Conservation (phyloP, 1,284 basidiomycete genomes). For the Microbotryum silenes-acaulis region DNA sequence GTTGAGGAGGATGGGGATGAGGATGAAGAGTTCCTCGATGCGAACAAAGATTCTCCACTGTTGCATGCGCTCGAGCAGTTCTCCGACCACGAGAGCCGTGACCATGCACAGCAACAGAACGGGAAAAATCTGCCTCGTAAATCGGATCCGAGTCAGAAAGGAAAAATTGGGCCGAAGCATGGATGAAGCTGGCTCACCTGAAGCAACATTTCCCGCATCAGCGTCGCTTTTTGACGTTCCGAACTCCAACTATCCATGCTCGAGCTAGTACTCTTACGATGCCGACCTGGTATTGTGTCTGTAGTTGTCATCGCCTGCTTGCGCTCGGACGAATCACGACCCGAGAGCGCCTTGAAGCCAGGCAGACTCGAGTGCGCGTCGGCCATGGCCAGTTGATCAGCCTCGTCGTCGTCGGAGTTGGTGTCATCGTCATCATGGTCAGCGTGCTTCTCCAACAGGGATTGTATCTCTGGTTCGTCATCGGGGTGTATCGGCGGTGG, state of each 20-base stretch:
- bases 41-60: conserved; percentile 81
- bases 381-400: neutral
- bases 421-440: neutral
- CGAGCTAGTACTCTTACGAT: conserved; percentile 3
- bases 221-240: too few species aligned
- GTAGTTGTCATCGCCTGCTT: neutral
- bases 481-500: too few species aligned
- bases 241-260: too few species aligned
- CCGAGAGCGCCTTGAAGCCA: neutral
- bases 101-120: conserved; percentile 31
- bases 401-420: neutral
- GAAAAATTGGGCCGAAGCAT: neutral
- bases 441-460: too few species aligned
- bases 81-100: conserved; percentile 31
- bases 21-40: conserved; percentile 92
- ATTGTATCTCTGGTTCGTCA: too few species aligned
- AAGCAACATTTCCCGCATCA: conserved; percentile 21
- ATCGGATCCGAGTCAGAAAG: neutral
- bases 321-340: neutral
- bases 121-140: conserved; percentile 27
- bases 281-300: neutral
- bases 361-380: neutral
- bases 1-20: conserved; percentile 89
- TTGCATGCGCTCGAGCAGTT: conserved; percentile 43
- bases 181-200: conserved; percentile 11